Percentiles rank a stretch among this genome's conserved stretches.
Evolutionary conservation across 192 early-diverging fungal species (phyloP).

Genomic region (Rhizophlyctis rosea): DNA sequence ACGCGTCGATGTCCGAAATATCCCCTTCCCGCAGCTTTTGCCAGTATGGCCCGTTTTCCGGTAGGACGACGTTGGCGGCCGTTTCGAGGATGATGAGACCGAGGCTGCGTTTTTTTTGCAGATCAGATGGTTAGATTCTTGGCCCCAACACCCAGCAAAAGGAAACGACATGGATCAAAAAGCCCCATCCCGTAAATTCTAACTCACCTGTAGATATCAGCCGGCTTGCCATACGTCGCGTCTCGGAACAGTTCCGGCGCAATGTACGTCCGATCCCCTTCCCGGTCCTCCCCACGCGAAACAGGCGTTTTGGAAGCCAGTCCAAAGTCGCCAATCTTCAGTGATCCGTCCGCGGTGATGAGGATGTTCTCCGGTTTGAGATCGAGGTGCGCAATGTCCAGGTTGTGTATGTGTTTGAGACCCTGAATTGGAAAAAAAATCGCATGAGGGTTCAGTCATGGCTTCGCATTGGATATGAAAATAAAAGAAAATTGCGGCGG

Average conservation of each 20-base stretch:
- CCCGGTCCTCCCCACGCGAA: constrained; percentile 53
- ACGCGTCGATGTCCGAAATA: constrained; percentile 57
- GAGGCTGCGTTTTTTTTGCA: constrained; percentile 73
- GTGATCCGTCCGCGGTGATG: constrained; percentile 54
- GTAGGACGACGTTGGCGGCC: constrained; percentile 76
- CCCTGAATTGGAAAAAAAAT: constrained; percentile 38
- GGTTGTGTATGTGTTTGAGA: constrained; percentile 67
- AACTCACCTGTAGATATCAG: constrained; percentile 80
- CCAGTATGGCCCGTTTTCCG: constrained; percentile 87
- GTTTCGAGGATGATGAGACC: constrained; percentile 90
- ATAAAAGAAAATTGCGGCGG: background rate
- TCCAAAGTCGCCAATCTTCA: constrained; percentile 94
- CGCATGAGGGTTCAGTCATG: background rate
- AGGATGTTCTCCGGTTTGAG: constrained; percentile 89
- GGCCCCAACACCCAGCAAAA: background rate
- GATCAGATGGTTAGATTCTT: background rate
- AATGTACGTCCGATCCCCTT: constrained; percentile 93
- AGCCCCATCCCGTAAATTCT: background rate
- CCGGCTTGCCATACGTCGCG: constrained; percentile 66
- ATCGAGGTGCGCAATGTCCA: constrained; percentile 78
- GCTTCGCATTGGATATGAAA: background rate
- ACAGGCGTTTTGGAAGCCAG: constrained; percentile 64
- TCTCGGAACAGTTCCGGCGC: constrained; percentile 77
- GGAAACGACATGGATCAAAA: background rate
- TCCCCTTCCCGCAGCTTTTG: constrained; percentile 76